These are phyloP conservation scores for Berberis thunbergii DNA, from an alignment of 164 flowering plant species.

Conservation along the genomic window DNA sequence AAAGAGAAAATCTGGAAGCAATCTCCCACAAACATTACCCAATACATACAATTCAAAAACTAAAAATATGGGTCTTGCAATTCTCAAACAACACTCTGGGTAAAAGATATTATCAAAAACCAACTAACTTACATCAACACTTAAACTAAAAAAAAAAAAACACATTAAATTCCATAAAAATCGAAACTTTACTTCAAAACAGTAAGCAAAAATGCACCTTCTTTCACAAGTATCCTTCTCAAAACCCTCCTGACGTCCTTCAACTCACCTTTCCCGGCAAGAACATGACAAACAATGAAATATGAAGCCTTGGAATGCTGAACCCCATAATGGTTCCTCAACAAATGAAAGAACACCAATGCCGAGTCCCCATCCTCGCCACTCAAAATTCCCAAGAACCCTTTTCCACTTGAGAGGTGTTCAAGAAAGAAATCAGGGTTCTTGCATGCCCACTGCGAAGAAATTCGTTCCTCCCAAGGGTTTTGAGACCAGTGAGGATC, in stretches of 20 bases:
- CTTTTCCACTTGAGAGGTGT: conserved; percentile 18
- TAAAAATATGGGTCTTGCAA: not conserved
- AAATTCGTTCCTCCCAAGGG: conserved; percentile 3
- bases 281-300: conserved; percentile 37
- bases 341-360: conserved; percentile 3
- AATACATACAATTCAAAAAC: not conserved
- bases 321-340: conserved; percentile 29
- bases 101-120: no score
- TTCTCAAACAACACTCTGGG: not conserved
- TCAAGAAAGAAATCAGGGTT: conserved; percentile 13
- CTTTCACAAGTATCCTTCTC: conserved; percentile 26
- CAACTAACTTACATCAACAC: no score
- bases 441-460: conserved; percentile 7
- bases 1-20: not conserved
- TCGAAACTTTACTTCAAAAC: not conserved
- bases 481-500: conserved; percentile 20
- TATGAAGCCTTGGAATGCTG: conserved; percentile 31
- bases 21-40: no score
- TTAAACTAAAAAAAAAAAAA: not conserved
- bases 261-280: conserved; percentile 34
- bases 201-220: conserved; percentile 35
- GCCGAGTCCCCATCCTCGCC: not conserved
- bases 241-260: conserved; percentile 29
- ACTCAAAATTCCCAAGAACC: conserved; percentile 17
- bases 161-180: not conserved